Evolutionary conservation across 805 yeast genomes (phyloP).

Genomic region (Dipodascus albidus): DNA sequence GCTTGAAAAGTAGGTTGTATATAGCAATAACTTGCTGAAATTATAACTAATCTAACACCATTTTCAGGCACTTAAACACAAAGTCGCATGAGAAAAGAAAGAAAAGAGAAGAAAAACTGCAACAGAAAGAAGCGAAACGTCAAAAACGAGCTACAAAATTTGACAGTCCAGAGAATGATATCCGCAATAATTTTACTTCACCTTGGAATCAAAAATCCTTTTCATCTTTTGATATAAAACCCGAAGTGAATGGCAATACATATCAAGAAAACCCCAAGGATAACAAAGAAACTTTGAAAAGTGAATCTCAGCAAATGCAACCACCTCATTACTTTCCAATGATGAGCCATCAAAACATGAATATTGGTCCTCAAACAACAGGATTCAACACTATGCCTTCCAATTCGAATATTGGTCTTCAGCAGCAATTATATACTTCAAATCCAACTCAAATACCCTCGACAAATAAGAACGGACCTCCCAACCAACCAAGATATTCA

Average conservation of each 20-base stretch:
- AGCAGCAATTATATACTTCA: background rate
- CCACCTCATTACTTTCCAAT: background rate
- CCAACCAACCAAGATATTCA: background rate
- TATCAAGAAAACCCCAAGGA: background rate
- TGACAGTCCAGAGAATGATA: background rate
- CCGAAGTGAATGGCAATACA: background rate
- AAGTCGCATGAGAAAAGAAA: slow-evolving; percentile 18
- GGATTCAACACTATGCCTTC: background rate
- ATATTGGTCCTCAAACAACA: background rate
- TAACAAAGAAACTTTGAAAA: background rate
- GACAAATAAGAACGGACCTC: background rate
- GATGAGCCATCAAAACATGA: background rate
- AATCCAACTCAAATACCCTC: background rate
- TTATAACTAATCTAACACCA: too few relatives aligned
- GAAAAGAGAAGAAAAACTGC: slow-evolving; percentile 12
- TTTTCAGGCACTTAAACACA: slow-evolving; percentile 8
- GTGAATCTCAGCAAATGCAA: background rate
- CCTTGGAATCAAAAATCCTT: background rate
- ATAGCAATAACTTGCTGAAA: too few relatives aligned
- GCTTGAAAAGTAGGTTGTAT: slow-evolving; percentile 17
- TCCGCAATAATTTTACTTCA: background rate
- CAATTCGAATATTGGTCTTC: background rate
- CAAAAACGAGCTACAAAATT: slow-evolving; percentile 1
- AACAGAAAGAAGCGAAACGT: slow-evolving; percentile 1
- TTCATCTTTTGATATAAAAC: background rate